phyloP scores from a whole-genome alignment of 83 land plant species.

The Picea engelmannii region DNA sequence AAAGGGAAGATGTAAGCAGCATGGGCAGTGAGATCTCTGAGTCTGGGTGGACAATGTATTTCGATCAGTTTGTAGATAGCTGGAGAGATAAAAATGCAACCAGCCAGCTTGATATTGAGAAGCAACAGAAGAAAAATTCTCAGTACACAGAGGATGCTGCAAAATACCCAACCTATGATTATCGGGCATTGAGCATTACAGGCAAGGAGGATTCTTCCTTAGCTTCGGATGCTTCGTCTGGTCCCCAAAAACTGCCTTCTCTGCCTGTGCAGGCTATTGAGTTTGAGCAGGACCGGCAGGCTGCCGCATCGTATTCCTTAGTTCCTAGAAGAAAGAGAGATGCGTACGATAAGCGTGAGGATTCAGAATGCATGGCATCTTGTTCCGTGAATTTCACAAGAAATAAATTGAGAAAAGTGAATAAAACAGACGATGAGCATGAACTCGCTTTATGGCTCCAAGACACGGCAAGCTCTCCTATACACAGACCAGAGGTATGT shows the following conservation, averaged over 20 bases:
- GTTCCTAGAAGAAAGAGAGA: no score
- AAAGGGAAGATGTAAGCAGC: no score
- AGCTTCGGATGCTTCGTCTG: conserved; percentile 5
- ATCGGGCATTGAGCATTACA: not conserved
- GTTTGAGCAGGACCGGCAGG: no score
- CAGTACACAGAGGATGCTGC: no score
- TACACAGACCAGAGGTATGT: not conserved
- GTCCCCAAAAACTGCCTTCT: not conserved
- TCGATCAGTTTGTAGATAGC: not conserved
- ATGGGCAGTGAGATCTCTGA: not conserved
- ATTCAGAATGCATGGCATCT: not conserved
- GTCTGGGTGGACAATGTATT: conserved; percentile 11
- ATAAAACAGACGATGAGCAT: not conserved
- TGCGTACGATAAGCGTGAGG: not conserved
- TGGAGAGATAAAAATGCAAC: not conserved
- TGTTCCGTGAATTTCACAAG: not conserved
- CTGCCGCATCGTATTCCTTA: no score
- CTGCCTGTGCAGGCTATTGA: no score
- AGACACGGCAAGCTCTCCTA: conserved; percentile 6
- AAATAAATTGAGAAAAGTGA: not conserved
- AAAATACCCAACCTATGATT: not conserved
- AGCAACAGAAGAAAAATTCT: no score
- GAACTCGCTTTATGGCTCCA: not conserved
- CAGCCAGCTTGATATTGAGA: not conserved
- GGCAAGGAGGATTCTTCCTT: not conserved